phyloP scores from a whole-genome alignment of 352 stramenopile species.

The Phytophthora melonis region DNA sequence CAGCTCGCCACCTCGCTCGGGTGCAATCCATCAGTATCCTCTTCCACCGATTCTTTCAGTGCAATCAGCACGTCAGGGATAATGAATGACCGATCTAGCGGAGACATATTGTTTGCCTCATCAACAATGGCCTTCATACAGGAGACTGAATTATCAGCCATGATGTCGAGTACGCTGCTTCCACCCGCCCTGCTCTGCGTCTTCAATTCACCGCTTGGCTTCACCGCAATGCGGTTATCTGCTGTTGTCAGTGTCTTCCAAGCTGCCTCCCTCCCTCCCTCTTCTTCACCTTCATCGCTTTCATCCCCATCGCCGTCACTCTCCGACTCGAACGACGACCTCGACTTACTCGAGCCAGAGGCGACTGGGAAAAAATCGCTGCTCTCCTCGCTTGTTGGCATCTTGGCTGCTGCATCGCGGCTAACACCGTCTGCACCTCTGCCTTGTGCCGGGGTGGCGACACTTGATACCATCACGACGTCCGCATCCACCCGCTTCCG shows the following conservation, averaged over 20 bases:
- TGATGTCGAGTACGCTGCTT: neutral
- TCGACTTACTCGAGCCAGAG: neutral
- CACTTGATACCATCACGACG: neutral
- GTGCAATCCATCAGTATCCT: constrained; percentile 5
- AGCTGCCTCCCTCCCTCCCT: neutral
- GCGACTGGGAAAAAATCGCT: no score
- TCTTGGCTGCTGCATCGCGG: neutral
- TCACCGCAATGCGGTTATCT: neutral
- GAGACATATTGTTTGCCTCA: constrained; percentile 3
- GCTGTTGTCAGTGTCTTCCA: neutral
- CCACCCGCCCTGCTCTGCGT: neutral
- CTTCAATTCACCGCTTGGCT: neutral
- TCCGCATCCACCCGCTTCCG: neutral
- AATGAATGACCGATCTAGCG: constrained; percentile 6
- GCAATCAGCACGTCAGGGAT: constrained; percentile 13
- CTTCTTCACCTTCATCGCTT: neutral
- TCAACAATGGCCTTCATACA: constrained; percentile 17
- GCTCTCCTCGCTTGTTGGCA: neutral
- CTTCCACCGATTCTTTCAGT: constrained; percentile 18
- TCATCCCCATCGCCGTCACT: neutral
- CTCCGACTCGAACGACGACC: neutral
- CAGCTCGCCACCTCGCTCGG: constrained; percentile 2
- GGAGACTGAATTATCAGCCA: neutral
- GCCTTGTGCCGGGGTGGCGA: no score
- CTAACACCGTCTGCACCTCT: neutral